A percentile compares a stretch with the other conserved stretches of the same genome.
These are phyloP conservation scores for Saccharomycopsis guyanensis DNA, from an alignment of 805 yeast genomes.

Conservation along the genomic window DNA sequence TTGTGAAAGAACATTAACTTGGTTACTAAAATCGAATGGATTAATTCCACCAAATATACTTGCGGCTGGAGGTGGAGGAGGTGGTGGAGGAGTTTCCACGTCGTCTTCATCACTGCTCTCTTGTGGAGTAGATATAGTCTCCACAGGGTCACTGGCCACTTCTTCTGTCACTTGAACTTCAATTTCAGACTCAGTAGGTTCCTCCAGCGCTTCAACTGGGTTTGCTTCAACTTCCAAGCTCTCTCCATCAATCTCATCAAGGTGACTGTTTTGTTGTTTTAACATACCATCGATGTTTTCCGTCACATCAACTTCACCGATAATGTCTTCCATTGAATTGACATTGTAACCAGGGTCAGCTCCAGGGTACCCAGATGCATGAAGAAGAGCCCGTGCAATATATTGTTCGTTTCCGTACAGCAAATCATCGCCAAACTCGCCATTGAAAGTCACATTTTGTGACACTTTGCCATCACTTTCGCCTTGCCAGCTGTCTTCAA, in stretches of 20 bases:
- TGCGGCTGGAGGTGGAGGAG: not conserved
- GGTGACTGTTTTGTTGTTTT: too few species aligned
- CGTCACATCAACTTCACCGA: not conserved
- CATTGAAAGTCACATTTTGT: not conserved
- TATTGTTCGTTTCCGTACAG: not conserved
- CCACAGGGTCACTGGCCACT: not conserved
- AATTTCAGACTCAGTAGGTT: too few species aligned
- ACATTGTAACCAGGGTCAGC: not conserved
- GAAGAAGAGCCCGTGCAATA: not conserved
- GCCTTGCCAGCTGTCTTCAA: not conserved
- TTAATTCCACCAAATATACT: conserved; percentile 11
- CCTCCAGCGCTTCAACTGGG: too few species aligned
- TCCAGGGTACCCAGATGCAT: not conserved
- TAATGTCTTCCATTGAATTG: not conserved
- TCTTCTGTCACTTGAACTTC: not conserved
- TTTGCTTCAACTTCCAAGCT: too few species aligned
- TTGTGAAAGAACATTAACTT: too few species aligned
- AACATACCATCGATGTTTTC: too few species aligned
- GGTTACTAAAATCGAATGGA: conserved; percentile 8
- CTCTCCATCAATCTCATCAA: too few species aligned
- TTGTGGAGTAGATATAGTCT: not conserved
- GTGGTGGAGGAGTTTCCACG: not conserved
- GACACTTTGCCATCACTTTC: not conserved
- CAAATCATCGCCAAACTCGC: not conserved
- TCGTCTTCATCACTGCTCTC: not conserved